Percentiles rank a stretch among this genome's conserved stretches.
Evolutionary conservation across 495 filamentous ascomycete species (phyloP).

Genomic region (Talaromyces liani): DNA sequence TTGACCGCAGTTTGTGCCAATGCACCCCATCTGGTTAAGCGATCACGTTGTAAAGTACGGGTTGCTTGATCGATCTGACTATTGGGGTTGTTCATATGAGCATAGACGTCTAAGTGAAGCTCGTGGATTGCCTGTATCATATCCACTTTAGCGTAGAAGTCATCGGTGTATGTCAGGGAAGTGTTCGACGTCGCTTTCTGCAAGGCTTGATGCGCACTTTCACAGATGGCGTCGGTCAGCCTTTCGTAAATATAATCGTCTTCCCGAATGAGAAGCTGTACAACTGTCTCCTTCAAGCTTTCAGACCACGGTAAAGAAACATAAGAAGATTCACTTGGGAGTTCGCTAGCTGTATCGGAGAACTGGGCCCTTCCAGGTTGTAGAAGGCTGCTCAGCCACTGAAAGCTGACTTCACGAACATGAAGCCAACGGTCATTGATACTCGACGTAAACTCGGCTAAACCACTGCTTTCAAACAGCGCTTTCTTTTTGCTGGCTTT

Average conservation of each 20-base stretch:
- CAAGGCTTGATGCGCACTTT: constrained; percentile 28
- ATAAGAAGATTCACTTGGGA: constrained; percentile 47
- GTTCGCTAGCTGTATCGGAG: constrained; percentile 16
- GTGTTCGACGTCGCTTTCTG: constrained; percentile 11
- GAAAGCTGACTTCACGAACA: constrained; percentile 55
- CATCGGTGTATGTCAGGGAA: constrained; percentile 21
- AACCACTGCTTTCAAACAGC: constrained; percentile 49
- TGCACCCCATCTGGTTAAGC: constrained; percentile 67
- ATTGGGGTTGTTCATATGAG: constrained; percentile 65
- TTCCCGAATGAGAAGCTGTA: constrained; percentile 57
- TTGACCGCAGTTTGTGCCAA: constrained; percentile 58
- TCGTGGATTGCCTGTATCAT: constrained; percentile 78
- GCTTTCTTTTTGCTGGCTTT: constrained; percentile 39
- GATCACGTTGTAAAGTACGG: constrained; percentile 54
- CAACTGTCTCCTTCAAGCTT: constrained; percentile 58
- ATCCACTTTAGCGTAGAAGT: constrained; percentile 27
- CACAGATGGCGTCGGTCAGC: constrained; percentile 36
- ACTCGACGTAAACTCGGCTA: constrained; percentile 46
- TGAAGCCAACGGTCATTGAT: constrained; percentile 50
- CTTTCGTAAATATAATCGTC: constrained; percentile 62
- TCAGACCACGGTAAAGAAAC: constrained; percentile 61
- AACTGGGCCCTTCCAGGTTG: constrained; percentile 28
- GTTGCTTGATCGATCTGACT: constrained; percentile 57
- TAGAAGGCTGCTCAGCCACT: constrained; percentile 56
- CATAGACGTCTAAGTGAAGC: constrained; percentile 80